Evolutionary conservation across 73 alveolate genomes (phyloP).

Genomic region (Paramecium octaurelia): DNA sequence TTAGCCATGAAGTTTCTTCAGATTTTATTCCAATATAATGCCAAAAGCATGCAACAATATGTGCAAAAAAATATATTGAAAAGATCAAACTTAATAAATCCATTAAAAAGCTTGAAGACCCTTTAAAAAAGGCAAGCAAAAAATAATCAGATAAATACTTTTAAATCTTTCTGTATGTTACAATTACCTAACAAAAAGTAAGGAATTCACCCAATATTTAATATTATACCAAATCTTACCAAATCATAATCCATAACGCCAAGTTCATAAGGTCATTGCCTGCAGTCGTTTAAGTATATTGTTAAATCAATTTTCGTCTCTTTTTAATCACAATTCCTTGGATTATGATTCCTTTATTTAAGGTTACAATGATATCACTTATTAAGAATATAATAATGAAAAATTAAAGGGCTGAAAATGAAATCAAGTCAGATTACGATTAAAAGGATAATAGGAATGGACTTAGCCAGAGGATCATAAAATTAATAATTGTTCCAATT

Average conservation of each 20-base stretch:
- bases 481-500: not conserved
- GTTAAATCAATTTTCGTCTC: not conserved
- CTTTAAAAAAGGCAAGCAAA: not conserved
- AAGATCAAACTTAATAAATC: not conserved
- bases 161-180: not conserved
- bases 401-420: not conserved
- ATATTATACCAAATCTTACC: not conserved
- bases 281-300: not conserved
- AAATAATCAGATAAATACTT: not conserved
- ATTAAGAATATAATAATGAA: not conserved
- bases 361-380: not conserved
- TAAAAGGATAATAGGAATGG: not conserved
- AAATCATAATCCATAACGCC: not conserved
- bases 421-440: not conserved
- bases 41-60: constrained; percentile 30
- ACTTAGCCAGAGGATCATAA: not conserved
- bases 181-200: not conserved
- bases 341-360: constrained; percentile 1
- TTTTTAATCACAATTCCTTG: not conserved
- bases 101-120: not conserved
- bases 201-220: not conserved
- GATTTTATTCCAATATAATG: not conserved
- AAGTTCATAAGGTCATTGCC: not conserved
- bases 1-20: not conserved
- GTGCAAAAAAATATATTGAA: not conserved